Percentiles rank a stretch among this genome's conserved stretches.
phyloP scores from a whole-genome alignment of 2,329 filamentous ascomycete species.

The Fusarium sp. region DNA sequence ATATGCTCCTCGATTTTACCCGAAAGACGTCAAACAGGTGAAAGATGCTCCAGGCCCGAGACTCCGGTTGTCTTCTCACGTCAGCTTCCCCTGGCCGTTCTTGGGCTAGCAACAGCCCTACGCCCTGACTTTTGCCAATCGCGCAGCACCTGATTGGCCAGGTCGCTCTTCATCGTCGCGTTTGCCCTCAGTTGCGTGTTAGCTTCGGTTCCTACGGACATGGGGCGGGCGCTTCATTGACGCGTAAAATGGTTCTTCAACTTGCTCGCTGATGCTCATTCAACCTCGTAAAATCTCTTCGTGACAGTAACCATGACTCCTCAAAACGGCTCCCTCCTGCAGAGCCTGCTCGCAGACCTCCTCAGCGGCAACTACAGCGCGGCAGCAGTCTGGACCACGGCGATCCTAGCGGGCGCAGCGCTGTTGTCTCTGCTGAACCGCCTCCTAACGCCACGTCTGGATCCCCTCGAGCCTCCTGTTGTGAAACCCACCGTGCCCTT shows the following conservation, averaged over 20 bases:
- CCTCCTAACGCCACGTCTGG: conserved; percentile 40
- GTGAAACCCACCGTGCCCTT: conserved; percentile 59
- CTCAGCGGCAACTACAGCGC: conserved; percentile 8
- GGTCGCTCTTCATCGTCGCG: neutral
- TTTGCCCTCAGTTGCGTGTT: neutral
- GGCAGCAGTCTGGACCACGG: conserved; percentile 58
- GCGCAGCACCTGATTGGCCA: neutral
- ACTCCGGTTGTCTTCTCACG: neutral
- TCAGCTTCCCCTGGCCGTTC: neutral
- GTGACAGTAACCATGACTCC: neutral
- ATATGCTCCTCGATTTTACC: too few species aligned
- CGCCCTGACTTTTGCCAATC: neutral
- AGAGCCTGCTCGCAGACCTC: conserved; percentile 19
- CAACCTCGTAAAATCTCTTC: neutral
- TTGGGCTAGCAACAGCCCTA: neutral
- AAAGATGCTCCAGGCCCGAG: too few species aligned
- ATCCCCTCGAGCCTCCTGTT: conserved; percentile 60
- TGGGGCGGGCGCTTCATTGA: neutral
- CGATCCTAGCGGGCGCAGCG: conserved; percentile 23
- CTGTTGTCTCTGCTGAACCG: conserved; percentile 34
- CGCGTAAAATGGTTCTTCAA: neutral
- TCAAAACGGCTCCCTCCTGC: neutral
- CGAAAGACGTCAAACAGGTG: too few species aligned
- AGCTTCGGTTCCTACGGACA: neutral
- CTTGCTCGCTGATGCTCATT: neutral